Evolutionary conservation across 1,284 basidiomycete species (phyloP).

Genomic region (Fistulina hepatica): DNA sequence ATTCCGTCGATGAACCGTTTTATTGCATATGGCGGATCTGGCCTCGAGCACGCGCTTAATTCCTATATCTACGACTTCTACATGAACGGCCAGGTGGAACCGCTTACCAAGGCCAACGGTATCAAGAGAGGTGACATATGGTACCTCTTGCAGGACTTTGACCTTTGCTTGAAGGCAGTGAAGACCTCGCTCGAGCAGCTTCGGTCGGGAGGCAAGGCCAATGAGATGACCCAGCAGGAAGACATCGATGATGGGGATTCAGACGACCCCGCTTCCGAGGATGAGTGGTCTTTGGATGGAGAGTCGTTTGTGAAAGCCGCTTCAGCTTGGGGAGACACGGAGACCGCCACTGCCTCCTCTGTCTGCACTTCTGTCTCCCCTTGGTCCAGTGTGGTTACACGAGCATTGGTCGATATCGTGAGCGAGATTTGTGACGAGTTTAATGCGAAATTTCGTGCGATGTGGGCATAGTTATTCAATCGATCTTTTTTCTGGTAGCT

Average conservation of each 20-base stretch:
- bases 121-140: conserved; percentile 51
- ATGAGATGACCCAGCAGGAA: conserved; percentile 18
- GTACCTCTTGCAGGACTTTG: conserved; percentile 51
- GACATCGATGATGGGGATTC: conserved; percentile 21
- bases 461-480: conserved; percentile 32
- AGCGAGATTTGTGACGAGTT: conserved; percentile 37
- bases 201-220: conserved; percentile 19
- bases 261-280: conserved; percentile 21
- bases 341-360: no score
- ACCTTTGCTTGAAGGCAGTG: conserved; percentile 37
- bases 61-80: conserved; percentile 61
- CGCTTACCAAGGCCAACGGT: conserved; percentile 41
- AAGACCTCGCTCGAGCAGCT: conserved; percentile 35
- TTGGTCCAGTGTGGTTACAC: conserved; percentile 33
- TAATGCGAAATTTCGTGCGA: conserved; percentile 38
- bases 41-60: conserved; percentile 33
- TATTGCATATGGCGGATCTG: conserved; percentile 15
- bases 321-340: no score
- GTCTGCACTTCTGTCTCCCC: conserved; percentile 17
- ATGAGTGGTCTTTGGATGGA: conserved; percentile 14
- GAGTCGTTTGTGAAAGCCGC: conserved; percentile 17
- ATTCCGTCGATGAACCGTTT: conserved; percentile 45
- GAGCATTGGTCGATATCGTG: conserved; percentile 46
- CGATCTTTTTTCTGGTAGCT: no score
- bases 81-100: conserved; percentile 44